These are phyloP conservation scores for Penicillium fimorum DNA, from an alignment of 495 filamentous ascomycete genomes.

Conservation along the genomic window DNA sequence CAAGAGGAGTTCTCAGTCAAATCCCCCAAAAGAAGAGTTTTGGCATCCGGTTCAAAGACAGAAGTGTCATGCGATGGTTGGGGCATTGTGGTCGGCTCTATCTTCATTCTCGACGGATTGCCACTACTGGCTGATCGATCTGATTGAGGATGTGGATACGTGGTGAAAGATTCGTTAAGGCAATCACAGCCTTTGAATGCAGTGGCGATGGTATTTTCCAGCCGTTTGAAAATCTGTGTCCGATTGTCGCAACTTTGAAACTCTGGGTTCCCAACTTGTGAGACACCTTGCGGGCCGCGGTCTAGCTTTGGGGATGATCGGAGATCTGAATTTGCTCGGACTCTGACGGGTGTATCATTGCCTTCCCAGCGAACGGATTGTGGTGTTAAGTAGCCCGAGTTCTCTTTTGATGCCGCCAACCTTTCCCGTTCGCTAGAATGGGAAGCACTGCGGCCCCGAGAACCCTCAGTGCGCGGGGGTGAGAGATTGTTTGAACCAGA, in stretches of 20 bases:
- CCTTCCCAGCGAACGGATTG: slow-evolving; percentile 17
- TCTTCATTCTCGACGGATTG: slow-evolving; percentile 30
- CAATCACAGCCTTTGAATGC: slow-evolving; percentile 68
- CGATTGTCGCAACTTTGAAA: slow-evolving; percentile 25
- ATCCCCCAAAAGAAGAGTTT: slow-evolving; percentile 75
- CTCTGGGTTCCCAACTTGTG: slow-evolving; percentile 18
- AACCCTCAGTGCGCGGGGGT: slow-evolving; percentile 21
- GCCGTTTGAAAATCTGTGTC: slow-evolving; percentile 57
- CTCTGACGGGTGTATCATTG: slow-evolving; percentile 24
- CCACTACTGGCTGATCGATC: slow-evolving; percentile 28
- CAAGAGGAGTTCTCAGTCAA: slow-evolving; percentile 80
- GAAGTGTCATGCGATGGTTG: slow-evolving; percentile 22
- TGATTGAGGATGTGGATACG: slow-evolving; percentile 26
- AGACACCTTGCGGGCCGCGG: slow-evolving; percentile 17
- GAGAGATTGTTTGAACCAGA: slow-evolving; percentile 19
- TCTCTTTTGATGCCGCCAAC: slow-evolving; percentile 18
- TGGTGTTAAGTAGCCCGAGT: slow-evolving; percentile 16
- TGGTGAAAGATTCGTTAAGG: slow-evolving; percentile 69
- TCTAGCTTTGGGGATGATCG: slow-evolving; percentile 24
- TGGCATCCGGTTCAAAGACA: slow-evolving; percentile 65
- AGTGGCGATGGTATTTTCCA: slow-evolving; percentile 73
- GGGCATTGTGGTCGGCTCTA: slow-evolving; percentile 19
- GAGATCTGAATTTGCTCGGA: slow-evolving; percentile 34
- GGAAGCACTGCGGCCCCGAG: slow-evolving; percentile 35
- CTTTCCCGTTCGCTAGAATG: slow-evolving; percentile 25